Percentiles rank a stretch among this genome's conserved stretches.
Evolutionary conservation across 805 yeast genomes (phyloP).

Genomic region (Saccharomyces kudriavzevii): DNA sequence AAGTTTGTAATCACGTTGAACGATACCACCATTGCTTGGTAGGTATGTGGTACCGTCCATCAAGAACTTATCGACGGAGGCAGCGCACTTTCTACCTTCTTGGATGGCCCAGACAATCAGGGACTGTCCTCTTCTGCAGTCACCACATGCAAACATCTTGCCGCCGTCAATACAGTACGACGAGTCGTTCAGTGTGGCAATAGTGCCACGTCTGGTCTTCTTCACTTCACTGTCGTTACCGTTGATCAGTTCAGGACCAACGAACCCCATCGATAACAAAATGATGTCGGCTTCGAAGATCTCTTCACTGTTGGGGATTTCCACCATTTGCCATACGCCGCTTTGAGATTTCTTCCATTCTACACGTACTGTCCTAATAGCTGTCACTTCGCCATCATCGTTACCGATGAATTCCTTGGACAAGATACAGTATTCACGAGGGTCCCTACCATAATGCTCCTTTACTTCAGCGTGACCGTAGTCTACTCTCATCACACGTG

Average conservation of each 20-base stretch:
- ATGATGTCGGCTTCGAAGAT: slow-evolving; percentile 92
- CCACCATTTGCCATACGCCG: slow-evolving; percentile 99
- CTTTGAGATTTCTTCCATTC: slow-evolving; percentile 95
- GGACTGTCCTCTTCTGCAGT: slow-evolving; percentile 97
- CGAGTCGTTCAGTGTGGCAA: slow-evolving; percentile 46
- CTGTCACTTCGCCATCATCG: slow-evolving; percentile 89
- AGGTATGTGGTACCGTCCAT: slow-evolving; percentile 64
- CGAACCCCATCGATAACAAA: slow-evolving; percentile 91
- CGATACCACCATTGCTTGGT: slow-evolving; percentile 92
- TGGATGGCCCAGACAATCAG: slow-evolving; percentile 99
- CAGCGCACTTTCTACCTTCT: slow-evolving; percentile 98
- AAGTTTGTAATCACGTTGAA: slow-evolving; percentile 70
- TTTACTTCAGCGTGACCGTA: slow-evolving; percentile 95
- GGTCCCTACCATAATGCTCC: slow-evolving; percentile 92
- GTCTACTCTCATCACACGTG: slow-evolving; percentile 93
- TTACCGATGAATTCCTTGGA: slow-evolving; percentile 95
- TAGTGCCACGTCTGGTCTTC: slow-evolving; percentile 80
- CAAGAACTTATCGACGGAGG: slow-evolving; percentile 76
- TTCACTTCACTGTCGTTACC: slow-evolving; percentile 47
- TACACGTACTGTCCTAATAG: slow-evolving; percentile 91
- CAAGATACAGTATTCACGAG: slow-evolving; percentile 91
- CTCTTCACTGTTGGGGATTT: slow-evolving; percentile 90
- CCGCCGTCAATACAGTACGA: slow-evolving; percentile 58
- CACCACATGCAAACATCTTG: slow-evolving; percentile 92
- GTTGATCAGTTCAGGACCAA: slow-evolving; percentile 82